phyloP scores from a whole-genome alignment of 163 green algal species.

The Scenedesmus sp. region DNA sequence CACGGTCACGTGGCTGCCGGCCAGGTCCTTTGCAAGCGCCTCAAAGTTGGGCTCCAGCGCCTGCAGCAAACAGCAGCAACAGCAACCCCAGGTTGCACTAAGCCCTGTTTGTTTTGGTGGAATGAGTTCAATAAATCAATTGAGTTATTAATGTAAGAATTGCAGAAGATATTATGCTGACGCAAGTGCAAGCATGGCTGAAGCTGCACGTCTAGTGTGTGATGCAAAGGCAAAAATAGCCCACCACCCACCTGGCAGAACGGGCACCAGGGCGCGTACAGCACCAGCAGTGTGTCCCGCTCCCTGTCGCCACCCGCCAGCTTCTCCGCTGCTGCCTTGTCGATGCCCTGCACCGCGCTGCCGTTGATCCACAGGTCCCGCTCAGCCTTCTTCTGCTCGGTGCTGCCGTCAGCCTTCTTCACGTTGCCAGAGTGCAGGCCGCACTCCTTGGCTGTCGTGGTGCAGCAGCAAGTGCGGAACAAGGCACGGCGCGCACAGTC shows the following conservation, averaged over 20 bases:
- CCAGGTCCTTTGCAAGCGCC: constrained; percentile 77
- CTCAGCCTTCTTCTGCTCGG: constrained; percentile 57
- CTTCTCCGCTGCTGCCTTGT: constrained; percentile 50
- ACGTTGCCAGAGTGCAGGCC: constrained; percentile 97
- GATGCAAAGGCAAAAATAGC: neutral
- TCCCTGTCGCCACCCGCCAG: constrained; percentile 73
- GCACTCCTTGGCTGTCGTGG: constrained; percentile 82
- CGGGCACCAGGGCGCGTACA: constrained; percentile 99
- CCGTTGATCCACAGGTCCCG: constrained; percentile 80
- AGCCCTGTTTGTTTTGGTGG: too few relatives aligned
- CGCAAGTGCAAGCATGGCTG: neutral
- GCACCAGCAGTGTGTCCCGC: constrained; percentile 88
- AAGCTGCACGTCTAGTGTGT: neutral
- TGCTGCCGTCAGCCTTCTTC: constrained; percentile 67
- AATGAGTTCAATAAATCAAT: too few relatives aligned
- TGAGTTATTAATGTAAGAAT: too few relatives aligned
- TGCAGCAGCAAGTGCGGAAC: neutral
- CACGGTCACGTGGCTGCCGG: constrained; percentile 75
- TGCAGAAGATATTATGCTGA: too few relatives aligned
- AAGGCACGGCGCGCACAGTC: neutral
- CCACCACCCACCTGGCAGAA: constrained; percentile 88
- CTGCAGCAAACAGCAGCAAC: constrained; percentile 53
- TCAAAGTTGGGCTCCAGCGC: constrained; percentile 82
- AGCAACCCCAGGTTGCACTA: neutral
- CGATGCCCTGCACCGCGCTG: constrained; percentile 55